These are phyloP conservation scores for Phytopythium litorale DNA, from an alignment of 352 stramenopile genomes.

Conservation along the genomic window DNA sequence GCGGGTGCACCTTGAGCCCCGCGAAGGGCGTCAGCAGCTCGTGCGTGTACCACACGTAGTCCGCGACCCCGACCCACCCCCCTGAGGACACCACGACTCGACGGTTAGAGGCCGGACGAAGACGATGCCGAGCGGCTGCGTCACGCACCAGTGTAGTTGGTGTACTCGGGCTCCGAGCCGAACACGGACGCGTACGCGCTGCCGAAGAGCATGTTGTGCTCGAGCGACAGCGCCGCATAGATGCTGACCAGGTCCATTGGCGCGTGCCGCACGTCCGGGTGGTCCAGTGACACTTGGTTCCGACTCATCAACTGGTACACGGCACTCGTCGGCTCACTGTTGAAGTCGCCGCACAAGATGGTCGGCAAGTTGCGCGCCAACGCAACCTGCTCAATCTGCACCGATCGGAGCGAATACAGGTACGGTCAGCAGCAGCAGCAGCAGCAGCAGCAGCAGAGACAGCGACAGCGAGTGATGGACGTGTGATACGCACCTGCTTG, in stretches of 20 bases:
- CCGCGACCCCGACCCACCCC: conserved; percentile 93
- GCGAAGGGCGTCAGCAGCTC: conserved; percentile 92
- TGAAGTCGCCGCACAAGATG: conserved; percentile 99
- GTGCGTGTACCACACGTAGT: conserved; percentile 99
- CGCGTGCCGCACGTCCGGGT: conserved; percentile 90
- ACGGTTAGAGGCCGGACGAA: neutral
- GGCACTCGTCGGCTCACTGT: conserved; percentile 94
- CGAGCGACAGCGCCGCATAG: conserved; percentile 75
- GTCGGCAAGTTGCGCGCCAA: conserved; percentile 86
- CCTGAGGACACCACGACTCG: conserved; percentile 20
- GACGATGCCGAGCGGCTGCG: neutral
- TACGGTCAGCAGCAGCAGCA: neutral
- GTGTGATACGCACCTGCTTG: conserved; percentile 51
- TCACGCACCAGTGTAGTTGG: conserved; percentile 95
- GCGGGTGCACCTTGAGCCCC: conserved; percentile 91
- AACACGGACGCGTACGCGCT: conserved; percentile 96
- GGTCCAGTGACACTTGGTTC: conserved; percentile 80
- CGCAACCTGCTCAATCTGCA: conserved; percentile 69
- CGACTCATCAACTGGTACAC: conserved; percentile 97
- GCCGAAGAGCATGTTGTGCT: conserved; percentile 91
- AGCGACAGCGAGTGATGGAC: neutral
- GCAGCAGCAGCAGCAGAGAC: neutral
- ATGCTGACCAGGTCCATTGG: conserved; percentile 65
- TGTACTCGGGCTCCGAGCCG: conserved; percentile 95
- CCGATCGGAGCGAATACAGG: neutral